These are phyloP conservation scores for Paramecium pentaurelia DNA, from an alignment of 73 alveolate species.

Conservation along the genomic window DNA sequence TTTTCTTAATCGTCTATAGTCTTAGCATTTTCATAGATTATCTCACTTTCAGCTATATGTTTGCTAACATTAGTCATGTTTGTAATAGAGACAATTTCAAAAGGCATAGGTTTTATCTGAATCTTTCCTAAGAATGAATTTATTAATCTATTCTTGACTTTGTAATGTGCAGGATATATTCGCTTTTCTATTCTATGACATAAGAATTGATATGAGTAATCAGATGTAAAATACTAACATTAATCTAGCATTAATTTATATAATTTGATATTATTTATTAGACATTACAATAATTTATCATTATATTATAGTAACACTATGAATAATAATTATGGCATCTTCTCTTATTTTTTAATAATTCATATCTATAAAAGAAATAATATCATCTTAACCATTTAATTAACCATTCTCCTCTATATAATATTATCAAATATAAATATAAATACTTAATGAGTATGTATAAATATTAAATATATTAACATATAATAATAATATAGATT, in stretches of 20 bases:
- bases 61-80: neutral
- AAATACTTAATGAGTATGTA: too few species aligned
- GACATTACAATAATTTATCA: neutral
- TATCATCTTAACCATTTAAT: too few species aligned
- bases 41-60: neutral
- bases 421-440: too few species aligned
- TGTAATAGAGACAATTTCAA: neutral
- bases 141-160: neutral
- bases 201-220: neutral
- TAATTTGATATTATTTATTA: neutral
- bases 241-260: neutral
- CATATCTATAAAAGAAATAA: neutral
- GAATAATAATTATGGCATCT: neutral
- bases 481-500: too few species aligned
- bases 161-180: neutral
- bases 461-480: too few species aligned
- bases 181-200: neutral
- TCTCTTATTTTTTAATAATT: neutral
- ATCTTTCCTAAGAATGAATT: neutral
- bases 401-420: too few species aligned
- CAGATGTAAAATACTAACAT: constrained; percentile 1
- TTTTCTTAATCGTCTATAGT: neutral
- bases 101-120: neutral
- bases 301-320: neutral
- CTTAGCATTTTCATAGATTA: neutral